Percentiles rank a stretch among this genome's conserved stretches.
Conservation (phyloP, 495 filamentous ascomycete species). For the Podospora sp. region DNA sequence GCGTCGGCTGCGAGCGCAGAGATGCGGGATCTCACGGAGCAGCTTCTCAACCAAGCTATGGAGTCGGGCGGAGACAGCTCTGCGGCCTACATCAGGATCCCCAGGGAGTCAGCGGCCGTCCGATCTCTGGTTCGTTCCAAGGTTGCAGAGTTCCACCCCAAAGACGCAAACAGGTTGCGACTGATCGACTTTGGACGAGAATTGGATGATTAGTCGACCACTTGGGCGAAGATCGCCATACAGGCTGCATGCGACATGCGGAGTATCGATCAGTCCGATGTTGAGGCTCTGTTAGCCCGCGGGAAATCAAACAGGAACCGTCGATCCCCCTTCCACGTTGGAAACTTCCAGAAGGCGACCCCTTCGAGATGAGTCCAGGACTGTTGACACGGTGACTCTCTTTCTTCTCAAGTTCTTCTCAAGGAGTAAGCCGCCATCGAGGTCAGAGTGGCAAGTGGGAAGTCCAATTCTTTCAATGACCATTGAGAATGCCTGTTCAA, state of each 20-base stretch:
- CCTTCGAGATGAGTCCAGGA: neutral
- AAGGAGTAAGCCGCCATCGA: neutral
- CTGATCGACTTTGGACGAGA: constrained; percentile 84
- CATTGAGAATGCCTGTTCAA: too few relatives aligned
- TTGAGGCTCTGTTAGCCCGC: neutral
- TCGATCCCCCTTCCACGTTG: constrained; percentile 1
- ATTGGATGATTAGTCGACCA: constrained; percentile 61
- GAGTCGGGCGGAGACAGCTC: constrained; percentile 60
- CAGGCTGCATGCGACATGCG: neutral
- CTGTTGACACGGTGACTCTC: neutral
- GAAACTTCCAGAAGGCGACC: neutral
- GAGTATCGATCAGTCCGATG: neutral
- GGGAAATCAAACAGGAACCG: neutral
- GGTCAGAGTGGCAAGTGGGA: too few relatives aligned
- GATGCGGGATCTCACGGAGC: constrained; percentile 67
- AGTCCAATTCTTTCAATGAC: too few relatives aligned
- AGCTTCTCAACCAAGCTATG: constrained; percentile 60
- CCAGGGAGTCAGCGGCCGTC: constrained; percentile 77
- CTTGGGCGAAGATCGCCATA: neutral
- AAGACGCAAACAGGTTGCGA: constrained; percentile 72
- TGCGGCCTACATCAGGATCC: constrained; percentile 66
- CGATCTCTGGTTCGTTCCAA: constrained; percentile 83
- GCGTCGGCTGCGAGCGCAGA: constrained; percentile 66
- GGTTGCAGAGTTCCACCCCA: constrained; percentile 84
- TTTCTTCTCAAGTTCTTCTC: neutral